Conservation (phyloP, 225 moss, liverwort and hornwort species). For the Rhytidiadelphus loreus region DNA sequence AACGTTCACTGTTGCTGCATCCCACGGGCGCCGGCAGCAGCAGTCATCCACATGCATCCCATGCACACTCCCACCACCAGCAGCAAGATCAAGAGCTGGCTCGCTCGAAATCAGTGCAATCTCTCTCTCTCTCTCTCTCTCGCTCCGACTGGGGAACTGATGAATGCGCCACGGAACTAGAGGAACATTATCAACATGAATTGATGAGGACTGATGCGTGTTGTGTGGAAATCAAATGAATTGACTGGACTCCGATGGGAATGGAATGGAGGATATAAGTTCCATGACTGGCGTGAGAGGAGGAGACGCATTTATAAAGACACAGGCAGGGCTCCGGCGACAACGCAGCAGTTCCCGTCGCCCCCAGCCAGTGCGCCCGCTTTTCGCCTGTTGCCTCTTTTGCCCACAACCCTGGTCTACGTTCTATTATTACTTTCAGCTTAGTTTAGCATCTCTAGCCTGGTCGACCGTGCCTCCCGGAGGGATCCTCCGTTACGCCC, state of each 20-base stretch:
- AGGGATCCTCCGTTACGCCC: neutral
- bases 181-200: neutral
- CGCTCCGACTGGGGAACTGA: neutral
- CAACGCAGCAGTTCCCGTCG: conserved; percentile 12
- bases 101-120: neutral
- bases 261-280: neutral
- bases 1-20: neutral
- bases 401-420: conserved; percentile 19
- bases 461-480: neutral
- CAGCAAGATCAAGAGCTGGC: neutral
- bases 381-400: conserved; percentile 29
- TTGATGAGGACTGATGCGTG: neutral
- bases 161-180: neutral
- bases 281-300: neutral
- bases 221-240: neutral
- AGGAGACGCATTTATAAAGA: conserved; percentile 15
- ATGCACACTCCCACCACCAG: neutral
- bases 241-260: neutral
- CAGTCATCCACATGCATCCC: neutral
- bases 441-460: neutral
- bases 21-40: neutral
- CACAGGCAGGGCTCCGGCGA: neutral
- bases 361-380: conserved; percentile 7
- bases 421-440: neutral
- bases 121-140: neutral